Evolutionary conservation across 805 yeast species (phyloP).

Genomic region (Kuraishia borneana): DNA sequence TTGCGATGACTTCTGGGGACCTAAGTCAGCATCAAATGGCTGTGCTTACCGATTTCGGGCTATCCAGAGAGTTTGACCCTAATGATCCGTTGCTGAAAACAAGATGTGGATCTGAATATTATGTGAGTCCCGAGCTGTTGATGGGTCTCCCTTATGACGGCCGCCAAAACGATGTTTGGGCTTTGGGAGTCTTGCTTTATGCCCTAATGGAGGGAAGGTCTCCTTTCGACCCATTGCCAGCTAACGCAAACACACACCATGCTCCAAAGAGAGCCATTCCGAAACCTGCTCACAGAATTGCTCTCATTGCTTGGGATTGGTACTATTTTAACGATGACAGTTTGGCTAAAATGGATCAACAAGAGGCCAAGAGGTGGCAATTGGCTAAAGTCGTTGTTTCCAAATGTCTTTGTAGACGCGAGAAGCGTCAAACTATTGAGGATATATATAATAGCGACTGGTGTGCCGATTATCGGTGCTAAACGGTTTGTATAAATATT

Average conservation of each 20-base stretch:
- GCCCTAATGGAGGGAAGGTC: constrained; percentile 74
- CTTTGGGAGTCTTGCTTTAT: constrained; percentile 84
- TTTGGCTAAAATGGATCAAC: constrained; percentile 8
- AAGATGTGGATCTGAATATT: constrained; percentile 93
- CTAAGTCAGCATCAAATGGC: constrained; percentile 21
- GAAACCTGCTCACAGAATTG: constrained; percentile 78
- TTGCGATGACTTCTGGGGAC: constrained; percentile 8
- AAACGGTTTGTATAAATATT: too few relatives aligned
- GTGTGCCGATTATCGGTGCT: too few relatives aligned
- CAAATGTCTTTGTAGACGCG: constrained; percentile 35
- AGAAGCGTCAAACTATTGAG: constrained; percentile 24
- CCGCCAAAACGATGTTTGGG: constrained; percentile 86
- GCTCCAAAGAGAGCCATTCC: constrained; percentile 34
- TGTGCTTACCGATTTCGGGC: constrained; percentile 80
- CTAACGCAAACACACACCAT: constrained; percentile 23
- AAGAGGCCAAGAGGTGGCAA: constrained; percentile 22
- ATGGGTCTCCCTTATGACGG: constrained; percentile 93
- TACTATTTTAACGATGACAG: constrained; percentile 23
- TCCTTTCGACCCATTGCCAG: constrained; percentile 85
- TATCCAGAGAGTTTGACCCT: constrained; percentile 58
- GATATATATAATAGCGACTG: constrained; percentile 23
- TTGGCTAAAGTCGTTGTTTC: constrained; percentile 41
- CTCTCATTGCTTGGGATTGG: constrained; percentile 92
- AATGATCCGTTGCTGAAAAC: constrained; percentile 61
- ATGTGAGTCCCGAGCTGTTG: constrained; percentile 87